Conservation (phyloP, 164 flowering plant genomes). For the Cinnamomum micranthum region DNA sequence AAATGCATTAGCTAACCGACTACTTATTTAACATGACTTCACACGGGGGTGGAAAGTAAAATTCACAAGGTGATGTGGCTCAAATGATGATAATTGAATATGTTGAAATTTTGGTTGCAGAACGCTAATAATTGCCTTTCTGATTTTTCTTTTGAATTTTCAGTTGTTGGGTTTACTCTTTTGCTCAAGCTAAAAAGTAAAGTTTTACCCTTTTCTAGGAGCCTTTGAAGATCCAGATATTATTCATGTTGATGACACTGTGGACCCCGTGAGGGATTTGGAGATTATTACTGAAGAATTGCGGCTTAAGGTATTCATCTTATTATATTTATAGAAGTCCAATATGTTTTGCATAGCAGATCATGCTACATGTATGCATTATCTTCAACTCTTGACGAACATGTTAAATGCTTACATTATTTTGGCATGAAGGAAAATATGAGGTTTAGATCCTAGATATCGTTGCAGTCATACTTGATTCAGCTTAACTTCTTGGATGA, state of each 20-base stretch:
- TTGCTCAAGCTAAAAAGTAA: not conserved
- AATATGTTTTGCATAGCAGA: not conserved
- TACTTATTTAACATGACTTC: no score
- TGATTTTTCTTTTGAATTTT: not conserved
- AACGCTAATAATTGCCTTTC: not conserved
- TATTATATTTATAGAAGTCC: not conserved
- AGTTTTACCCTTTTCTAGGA: conserved; percentile 38
- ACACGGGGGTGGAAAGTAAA: no score
- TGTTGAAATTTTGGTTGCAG: not conserved
- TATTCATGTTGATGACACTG: conserved; percentile 88
- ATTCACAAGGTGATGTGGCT: no score
- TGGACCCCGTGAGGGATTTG: conserved; percentile 96
- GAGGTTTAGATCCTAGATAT: not conserved
- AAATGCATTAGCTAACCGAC: no score
- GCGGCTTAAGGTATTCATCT: conserved; percentile 66
- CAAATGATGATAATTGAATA: no score
- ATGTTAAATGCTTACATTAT: not conserved
- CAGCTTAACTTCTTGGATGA: no score
- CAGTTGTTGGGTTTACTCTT: not conserved
- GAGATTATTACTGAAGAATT: conserved; percentile 78
- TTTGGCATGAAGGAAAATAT: not conserved
- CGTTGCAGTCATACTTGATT: no score
- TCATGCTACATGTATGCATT: not conserved
- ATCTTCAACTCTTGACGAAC: not conserved
- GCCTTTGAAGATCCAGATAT: conserved; percentile 99